These are phyloP conservation scores for Diaporthe aspalathi DNA, from an alignment of 2,329 filamentous ascomycete genomes.

Conservation along the genomic window DNA sequence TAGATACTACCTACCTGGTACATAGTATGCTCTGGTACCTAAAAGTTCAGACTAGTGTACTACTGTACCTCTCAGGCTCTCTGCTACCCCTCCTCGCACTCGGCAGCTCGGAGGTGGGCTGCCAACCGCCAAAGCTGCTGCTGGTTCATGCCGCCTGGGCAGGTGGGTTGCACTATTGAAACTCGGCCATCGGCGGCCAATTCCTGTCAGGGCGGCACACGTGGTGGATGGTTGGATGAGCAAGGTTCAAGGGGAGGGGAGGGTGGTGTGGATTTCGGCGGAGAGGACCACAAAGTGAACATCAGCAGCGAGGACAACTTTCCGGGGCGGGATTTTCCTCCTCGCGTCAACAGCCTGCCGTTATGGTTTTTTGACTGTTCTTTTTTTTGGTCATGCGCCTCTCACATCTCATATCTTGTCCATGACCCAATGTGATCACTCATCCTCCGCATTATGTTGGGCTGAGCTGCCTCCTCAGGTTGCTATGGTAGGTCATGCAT, in stretches of 20 bases:
- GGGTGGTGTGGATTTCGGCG: conserved; percentile 14
- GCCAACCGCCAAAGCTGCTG: not conserved
- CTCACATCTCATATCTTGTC: not conserved
- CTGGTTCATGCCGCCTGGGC: not conserved
- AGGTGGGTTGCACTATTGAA: conserved; percentile 24
- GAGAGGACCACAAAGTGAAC: conserved; percentile 5
- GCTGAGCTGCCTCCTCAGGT: not conserved
- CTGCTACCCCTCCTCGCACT: not conserved
- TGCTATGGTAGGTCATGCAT: not conserved
- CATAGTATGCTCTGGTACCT: too few species aligned
- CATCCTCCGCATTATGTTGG: not conserved
- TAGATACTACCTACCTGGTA: too few species aligned
- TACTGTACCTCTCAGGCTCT: too few species aligned
- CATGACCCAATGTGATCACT: not conserved
- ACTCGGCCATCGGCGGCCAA: not conserved
- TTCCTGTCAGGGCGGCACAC: conserved; percentile 26
- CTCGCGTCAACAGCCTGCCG: not conserved
- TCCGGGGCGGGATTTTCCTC: not conserved
- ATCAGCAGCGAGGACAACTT: not conserved
- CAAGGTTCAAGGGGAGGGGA: conserved; percentile 18
- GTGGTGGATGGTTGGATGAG: conserved; percentile 33
- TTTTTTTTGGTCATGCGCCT: not conserved
- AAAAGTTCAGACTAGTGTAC: too few species aligned
- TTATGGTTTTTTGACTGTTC: not conserved
- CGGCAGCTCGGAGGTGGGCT: conserved; percentile 9